A percentile compares a stretch with the other conserved stretches of the same genome.
Conservation (phyloP, 1,284 basidiomycete genomes). For the Fomitopsis betulina region DNA sequence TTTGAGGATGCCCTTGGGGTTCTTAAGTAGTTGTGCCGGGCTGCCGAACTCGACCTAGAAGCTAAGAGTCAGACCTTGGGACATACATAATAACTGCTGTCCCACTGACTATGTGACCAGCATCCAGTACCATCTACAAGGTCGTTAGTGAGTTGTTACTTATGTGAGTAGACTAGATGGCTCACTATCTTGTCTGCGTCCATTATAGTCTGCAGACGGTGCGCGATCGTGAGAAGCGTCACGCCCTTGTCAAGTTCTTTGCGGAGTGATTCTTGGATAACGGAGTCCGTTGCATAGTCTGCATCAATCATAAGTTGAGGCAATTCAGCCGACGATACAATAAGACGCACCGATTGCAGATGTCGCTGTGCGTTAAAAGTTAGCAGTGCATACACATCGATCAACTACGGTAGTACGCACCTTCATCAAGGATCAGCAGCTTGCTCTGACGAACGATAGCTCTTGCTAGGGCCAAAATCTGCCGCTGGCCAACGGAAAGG, state of each 20-base stretch:
- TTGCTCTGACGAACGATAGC: constrained; percentile 31
- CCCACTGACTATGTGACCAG: constrained; percentile 26
- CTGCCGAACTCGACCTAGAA: constrained; percentile 51
- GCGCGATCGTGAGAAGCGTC: constrained; percentile 60
- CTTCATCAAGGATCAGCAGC: constrained; percentile 33
- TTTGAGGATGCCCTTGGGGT: constrained; percentile 46
- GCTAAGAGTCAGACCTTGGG: background rate
- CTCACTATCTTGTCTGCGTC: constrained; percentile 41
- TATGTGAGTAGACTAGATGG: background rate
- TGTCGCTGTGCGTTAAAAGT: constrained; percentile 32
- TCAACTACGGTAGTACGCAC: constrained; percentile 7
- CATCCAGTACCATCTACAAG: constrained; percentile 34
- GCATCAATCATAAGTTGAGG: background rate
- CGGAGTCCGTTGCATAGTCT: constrained; percentile 19
- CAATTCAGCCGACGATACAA: background rate
- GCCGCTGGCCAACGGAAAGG: constrained; percentile 32
- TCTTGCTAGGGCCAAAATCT: constrained; percentile 30
- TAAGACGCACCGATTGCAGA: constrained; percentile 42
- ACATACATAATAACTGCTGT: background rate
- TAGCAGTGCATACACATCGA: too few relatives aligned
- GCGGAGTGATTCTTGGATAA: constrained; percentile 41
- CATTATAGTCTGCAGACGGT: constrained; percentile 67
- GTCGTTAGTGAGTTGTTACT: background rate
- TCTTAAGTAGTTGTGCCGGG: constrained; percentile 55
- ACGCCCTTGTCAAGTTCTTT: constrained; percentile 45